Base-by-base conservation (phyloP, 2,329 filamentous ascomycete genomes). In the Fusarium sp. region DNA sequence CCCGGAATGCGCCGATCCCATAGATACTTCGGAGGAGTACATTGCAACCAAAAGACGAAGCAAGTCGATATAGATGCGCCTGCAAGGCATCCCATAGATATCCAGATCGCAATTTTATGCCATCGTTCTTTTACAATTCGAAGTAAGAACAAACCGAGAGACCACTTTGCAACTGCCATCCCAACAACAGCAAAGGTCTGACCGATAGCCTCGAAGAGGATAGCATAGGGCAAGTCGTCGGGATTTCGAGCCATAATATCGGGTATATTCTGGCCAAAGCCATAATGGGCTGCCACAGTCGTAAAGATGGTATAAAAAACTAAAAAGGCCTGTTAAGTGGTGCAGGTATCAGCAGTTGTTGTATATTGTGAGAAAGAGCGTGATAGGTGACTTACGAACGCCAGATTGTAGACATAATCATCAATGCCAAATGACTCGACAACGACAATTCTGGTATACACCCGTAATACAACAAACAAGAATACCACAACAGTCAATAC, bases 131-230 rank as follows among this genome's bases (percentile, higher is more conserved):
- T 74, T 11, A 83, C 80, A 20, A 83, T 71, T 3, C 81, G 78
- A 7, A 82, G 68, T 14, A 84, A 59, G 56, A 84, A 83, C 17
- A 82, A 75, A 1, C 80, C 81, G 2, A 84, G 71, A 0, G 81
- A 82, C 50, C 74, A 67, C 48, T 84, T 84, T 2, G 81, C 80
- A n/a, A 80, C 72, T 8, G 78, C 79, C 76, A 82, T 83, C 18
- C 80, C 81, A 2, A 81, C 46, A 6, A 83, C 70, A 2, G 79
- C 79, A 53, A 83, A 82, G 0, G 77, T 77, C 60, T 82, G 80
- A 4, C 78, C 79, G 7, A 80, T 78, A 18, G 69, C 67, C 53
- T 80, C 77, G 67, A 74, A 76, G 27, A 80, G 72, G 18, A 73
- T 71, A 1, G 80, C 79, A 3, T 69, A 38, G 3, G 75, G 74